phyloP scores from a whole-genome alignment of 768 basidiomycete genomes.

The Kwoniella mangroviensis region DNA sequence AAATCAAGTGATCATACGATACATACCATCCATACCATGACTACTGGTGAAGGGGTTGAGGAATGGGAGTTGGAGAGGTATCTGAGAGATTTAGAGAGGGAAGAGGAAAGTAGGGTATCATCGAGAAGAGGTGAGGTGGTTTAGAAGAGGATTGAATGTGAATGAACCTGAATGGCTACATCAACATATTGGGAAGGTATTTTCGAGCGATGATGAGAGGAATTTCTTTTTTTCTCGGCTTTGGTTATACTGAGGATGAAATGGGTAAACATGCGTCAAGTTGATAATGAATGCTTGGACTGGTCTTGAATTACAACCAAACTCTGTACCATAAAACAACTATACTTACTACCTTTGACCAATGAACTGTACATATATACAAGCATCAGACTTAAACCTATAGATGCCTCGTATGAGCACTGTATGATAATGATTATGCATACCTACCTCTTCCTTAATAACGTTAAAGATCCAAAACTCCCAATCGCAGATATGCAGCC shows the following conservation, averaged over 20 bases:
- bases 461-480: not conserved
- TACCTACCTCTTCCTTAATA: too few relatives aligned
- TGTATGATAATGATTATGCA: too few relatives aligned
- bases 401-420: too few relatives aligned
- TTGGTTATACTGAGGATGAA: too few relatives aligned
- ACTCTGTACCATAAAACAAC: too few relatives aligned
- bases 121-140: not conserved
- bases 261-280: not conserved
- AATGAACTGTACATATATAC: too few relatives aligned
- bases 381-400: too few relatives aligned
- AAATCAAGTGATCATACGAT: constrained; percentile 11
- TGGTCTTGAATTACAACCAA: not conserved
- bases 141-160: not conserved
- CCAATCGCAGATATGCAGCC: not conserved
- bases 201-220: too few relatives aligned
- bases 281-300: not conserved
- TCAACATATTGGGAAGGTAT: too few relatives aligned
- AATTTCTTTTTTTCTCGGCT: too few relatives aligned
- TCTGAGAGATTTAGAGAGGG: constrained; percentile 23
- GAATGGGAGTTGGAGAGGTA: constrained; percentile 41
- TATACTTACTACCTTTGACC: too few relatives aligned
- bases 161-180: too few relatives aligned
- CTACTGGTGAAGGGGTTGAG: constrained; percentile 29
- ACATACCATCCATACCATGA: constrained; percentile 15
- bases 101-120: not conserved